Evolutionary conservation across 768 basidiomycete genomes (phyloP).

Genomic region (Tubosaeta sp.): DNA sequence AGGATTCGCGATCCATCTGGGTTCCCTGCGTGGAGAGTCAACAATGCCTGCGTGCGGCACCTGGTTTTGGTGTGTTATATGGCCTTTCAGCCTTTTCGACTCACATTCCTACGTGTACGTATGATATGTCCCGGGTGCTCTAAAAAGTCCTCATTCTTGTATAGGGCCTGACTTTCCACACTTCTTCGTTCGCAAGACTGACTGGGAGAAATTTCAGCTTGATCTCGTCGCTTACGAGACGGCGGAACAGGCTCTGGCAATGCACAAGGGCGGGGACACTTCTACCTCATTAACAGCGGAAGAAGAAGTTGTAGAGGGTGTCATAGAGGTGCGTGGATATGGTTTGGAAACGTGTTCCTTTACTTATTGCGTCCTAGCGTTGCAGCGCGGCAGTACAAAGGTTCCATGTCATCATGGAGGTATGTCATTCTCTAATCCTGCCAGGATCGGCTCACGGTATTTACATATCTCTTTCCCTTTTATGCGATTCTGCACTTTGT

Average conservation of each 20-base stretch:
- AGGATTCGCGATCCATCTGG: conserved; percentile 7
- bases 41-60: conserved; percentile 19
- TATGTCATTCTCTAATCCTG: conserved; percentile 2
- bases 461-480: not conserved
- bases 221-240: conserved; percentile 4
- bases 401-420: conserved; percentile 16
- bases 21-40: conserved; percentile 21
- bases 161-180: conserved; percentile 17
- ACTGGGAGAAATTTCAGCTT: conserved; percentile 7
- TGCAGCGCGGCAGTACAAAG: not conserved
- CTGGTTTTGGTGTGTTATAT: too few species aligned
- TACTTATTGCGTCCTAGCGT: conserved; percentile 3
- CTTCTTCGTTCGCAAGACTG: conserved; percentile 16
- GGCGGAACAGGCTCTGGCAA: not conserved
- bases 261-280: not conserved
- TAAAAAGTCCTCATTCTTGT: not conserved
- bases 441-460: not conserved
- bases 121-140: not conserved
- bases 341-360: not conserved
- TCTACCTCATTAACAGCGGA: not conserved
- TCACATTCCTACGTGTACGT: conserved; percentile 10
- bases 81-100: not conserved
- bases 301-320: not conserved
- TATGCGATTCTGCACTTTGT: not conserved
- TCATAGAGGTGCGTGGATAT: conserved; percentile 2